These are phyloP conservation scores for Rhododendron williamsianum DNA, from an alignment of 148 eudicot genomes.

Conservation along the genomic window DNA sequence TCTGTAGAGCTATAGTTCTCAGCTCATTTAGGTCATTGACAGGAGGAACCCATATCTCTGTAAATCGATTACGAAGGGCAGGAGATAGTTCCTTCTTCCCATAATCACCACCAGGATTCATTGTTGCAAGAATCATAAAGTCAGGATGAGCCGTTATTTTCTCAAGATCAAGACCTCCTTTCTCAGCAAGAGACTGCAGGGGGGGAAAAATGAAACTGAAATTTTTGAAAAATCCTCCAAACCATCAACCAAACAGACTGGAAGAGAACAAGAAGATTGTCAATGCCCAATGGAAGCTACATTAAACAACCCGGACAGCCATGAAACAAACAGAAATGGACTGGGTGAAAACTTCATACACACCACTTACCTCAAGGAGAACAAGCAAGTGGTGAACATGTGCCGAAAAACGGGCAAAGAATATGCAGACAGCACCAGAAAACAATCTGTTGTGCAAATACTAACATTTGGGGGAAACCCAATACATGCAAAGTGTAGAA, in stretches of 20 bases:
- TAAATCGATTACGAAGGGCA: constrained; percentile 95
- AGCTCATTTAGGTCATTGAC: constrained; percentile 67
- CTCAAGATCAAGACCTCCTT: constrained; percentile 83
- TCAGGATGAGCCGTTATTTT: constrained; percentile 65
- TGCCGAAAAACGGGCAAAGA: not conserved
- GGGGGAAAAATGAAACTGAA: not conserved
- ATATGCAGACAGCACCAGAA: not conserved
- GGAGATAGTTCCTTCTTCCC: constrained; percentile 97
- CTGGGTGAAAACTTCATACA: not conserved
- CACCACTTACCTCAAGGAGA: not conserved
- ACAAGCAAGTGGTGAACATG: not conserved
- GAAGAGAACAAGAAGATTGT: not conserved
- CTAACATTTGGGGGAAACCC: not conserved
- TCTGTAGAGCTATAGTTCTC: constrained; percentile 55
- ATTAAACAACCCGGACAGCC: not conserved
- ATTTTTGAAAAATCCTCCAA: not conserved
- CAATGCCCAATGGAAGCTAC: not conserved
- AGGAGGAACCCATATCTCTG: constrained; percentile 98
- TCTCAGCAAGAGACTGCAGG: constrained; percentile 86
- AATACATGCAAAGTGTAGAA: not conserved
- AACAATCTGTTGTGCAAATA: not conserved
- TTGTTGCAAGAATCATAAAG: constrained; percentile 92
- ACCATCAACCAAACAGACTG: not conserved
- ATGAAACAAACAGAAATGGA: not conserved
- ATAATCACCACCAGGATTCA: constrained; percentile 99